Percentiles rank a stretch among this genome's conserved stretches.
These are phyloP conservation scores for Tolypocladium paradoxum DNA, from an alignment of 2,329 filamentous ascomycete genomes.

Conservation along the genomic window DNA sequence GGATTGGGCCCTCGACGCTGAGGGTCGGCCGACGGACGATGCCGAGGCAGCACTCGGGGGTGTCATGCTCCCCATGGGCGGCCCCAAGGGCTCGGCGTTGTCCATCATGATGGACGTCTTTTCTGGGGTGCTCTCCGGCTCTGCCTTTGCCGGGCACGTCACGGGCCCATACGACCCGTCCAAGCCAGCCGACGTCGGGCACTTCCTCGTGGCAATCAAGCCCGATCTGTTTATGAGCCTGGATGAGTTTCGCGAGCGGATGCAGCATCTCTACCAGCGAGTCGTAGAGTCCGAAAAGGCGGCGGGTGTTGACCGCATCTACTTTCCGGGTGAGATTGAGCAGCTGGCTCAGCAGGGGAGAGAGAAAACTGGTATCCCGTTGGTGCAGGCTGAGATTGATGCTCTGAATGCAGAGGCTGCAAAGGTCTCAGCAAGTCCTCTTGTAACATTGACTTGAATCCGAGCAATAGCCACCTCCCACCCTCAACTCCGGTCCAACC, in stretches of 20 bases:
- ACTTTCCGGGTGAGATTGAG: slow-evolving; percentile 53
- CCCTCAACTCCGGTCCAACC: too few species aligned
- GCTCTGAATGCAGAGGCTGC: slow-evolving; percentile 43
- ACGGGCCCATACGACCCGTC: slow-evolving; percentile 66
- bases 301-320: slow-evolving; percentile 45
- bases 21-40: slow-evolving; percentile 61
- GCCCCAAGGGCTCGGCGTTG: slow-evolving; percentile 68
- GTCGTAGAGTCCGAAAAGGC: slow-evolving; percentile 44
- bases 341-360: slow-evolving; percentile 41
- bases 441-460: slow-evolving; percentile 3
- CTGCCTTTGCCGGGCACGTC: slow-evolving; percentile 68
- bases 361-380: slow-evolving; percentile 44
- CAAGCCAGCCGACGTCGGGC: slow-evolving; percentile 58
- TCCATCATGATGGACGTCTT: slow-evolving; percentile 87
- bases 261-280: slow-evolving; percentile 42
- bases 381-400: slow-evolving; percentile 45
- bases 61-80: slow-evolving; percentile 79
- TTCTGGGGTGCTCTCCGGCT: slow-evolving; percentile 66
- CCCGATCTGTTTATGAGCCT: slow-evolving; percentile 64
- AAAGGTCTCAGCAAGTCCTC: slow-evolving; percentile 24
- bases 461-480: too few species aligned
- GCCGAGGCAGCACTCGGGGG: slow-evolving; percentile 60
- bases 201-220: slow-evolving; percentile 63
- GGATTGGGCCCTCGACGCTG: slow-evolving; percentile 65
- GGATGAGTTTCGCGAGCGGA: slow-evolving; percentile 56